phyloP scores from a whole-genome alignment of 495 filamentous ascomycete genomes.

The Neurospora sp. region DNA sequence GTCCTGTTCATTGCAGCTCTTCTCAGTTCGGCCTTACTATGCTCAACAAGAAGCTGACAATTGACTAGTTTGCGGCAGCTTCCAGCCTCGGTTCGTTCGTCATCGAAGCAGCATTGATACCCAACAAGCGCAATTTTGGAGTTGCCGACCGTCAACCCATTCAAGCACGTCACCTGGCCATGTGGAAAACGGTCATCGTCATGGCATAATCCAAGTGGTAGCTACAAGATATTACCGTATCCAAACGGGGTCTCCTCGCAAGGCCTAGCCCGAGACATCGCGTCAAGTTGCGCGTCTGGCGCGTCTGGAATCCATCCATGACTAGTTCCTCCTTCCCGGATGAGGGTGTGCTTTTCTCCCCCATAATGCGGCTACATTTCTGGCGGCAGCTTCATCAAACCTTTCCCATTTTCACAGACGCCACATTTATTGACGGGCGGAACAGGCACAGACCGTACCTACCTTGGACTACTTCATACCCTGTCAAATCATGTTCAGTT shows the following conservation, averaged over 20 bases:
- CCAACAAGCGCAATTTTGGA: conserved; percentile 32
- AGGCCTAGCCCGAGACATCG: not conserved
- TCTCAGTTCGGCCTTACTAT: not conserved
- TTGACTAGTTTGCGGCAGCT: not conserved
- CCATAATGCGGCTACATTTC: not conserved
- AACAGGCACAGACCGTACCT: not conserved
- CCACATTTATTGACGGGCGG: not conserved
- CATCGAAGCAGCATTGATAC: conserved; percentile 27
- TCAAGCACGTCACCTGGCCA: conserved; percentile 10
- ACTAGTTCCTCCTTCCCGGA: not conserved
- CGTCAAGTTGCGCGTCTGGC: not conserved
- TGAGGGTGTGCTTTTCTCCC: not conserved
- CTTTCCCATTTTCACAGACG: not conserved
- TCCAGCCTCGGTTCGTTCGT: not conserved
- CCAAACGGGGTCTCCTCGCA: not conserved
- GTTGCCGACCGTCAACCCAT: conserved; percentile 19
- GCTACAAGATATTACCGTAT: not conserved
- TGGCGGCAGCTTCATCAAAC: not conserved
- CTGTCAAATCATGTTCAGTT: not conserved
- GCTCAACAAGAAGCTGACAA: conserved; percentile 2
- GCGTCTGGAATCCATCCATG: not conserved
- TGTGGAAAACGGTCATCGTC: not conserved
- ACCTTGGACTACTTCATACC: not conserved
- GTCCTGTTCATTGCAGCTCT: not conserved
- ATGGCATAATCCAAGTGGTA: not conserved